These are phyloP conservation scores for Anaeromyces robustus DNA, from an alignment of 192 early-diverging fungal species.

Conservation along the genomic window DNA sequence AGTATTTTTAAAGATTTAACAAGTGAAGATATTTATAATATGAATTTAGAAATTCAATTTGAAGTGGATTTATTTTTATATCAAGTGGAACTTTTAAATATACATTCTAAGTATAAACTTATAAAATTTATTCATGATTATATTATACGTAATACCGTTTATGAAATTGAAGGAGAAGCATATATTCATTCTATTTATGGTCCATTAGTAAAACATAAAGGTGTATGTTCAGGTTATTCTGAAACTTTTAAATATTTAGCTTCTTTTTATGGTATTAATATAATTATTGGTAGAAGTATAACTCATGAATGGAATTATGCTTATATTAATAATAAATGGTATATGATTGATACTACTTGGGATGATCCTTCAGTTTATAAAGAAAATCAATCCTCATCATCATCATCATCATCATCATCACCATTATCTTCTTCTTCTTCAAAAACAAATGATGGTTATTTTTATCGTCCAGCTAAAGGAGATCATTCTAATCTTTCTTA, in stretches of 20 bases:
- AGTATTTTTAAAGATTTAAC: neutral
- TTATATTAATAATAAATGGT: neutral
- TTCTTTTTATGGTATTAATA: neutral
- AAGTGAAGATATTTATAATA: neutral
- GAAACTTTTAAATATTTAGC: neutral
- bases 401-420: too few species aligned
- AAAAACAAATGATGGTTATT: too few species aligned
- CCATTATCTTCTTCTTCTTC: too few species aligned
- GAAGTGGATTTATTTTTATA: neutral
- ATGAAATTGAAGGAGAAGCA: neutral
- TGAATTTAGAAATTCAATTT: neutral
- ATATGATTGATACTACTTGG: neutral
- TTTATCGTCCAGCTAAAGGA: neutral
- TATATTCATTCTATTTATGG: neutral
- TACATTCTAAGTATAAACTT: neutral
- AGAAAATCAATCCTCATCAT: neutral
- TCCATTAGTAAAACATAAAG: neutral
- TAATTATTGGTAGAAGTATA: neutral
- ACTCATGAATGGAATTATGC: neutral
- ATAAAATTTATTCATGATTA: neutral
- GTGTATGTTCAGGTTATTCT: neutral
- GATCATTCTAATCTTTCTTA: neutral
- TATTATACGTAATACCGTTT: neutral
- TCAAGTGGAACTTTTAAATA: neutral
- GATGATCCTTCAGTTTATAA: neutral